Evolutionary conservation across 2,329 filamentous ascomycete species (phyloP).

Genomic region (Fusarium subtropicale): DNA sequence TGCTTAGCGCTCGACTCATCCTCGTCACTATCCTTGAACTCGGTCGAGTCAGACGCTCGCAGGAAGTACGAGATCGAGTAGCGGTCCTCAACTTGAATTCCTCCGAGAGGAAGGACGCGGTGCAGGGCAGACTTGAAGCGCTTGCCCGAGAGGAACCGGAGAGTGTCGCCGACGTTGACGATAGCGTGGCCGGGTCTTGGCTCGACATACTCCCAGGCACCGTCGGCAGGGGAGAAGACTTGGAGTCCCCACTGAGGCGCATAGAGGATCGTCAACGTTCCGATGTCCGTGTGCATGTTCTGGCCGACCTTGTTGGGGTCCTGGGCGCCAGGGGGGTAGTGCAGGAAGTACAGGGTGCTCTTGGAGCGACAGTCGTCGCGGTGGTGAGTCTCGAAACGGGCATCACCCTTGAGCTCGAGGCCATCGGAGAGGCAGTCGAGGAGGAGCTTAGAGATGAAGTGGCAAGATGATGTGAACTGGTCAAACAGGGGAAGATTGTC

Average conservation of each 20-base stretch:
- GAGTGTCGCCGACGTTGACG: constrained; percentile 11
- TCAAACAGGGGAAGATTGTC: constrained; percentile 15
- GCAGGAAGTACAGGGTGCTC: constrained; percentile 21
- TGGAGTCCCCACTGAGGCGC: constrained; percentile 29
- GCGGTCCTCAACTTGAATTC: constrained; percentile 10
- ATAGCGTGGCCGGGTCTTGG: constrained; percentile 4
- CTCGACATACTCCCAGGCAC: constrained; percentile 13
- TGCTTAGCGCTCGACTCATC: constrained; percentile 16
- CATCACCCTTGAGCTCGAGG: background rate
- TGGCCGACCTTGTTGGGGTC: constrained; percentile 20
- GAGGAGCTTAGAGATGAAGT: constrained; percentile 18
- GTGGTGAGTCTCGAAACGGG: constrained; percentile 10
- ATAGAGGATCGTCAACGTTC: constrained; percentile 12
- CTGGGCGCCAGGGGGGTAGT: constrained; percentile 13
- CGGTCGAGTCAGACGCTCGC: constrained; percentile 8
- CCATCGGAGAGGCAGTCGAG: constrained; percentile 22
- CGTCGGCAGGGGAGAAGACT: constrained; percentile 7
- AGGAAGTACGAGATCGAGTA: constrained; percentile 25
- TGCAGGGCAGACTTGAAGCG: constrained; percentile 6
- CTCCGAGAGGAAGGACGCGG: constrained; percentile 12
- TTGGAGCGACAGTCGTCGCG: constrained; percentile 21
- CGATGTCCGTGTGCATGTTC: constrained; percentile 32
- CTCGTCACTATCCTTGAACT: constrained; percentile 25
- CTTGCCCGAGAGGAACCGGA: constrained; percentile 27
- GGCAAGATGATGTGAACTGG: constrained; percentile 9